Conservation (phyloP, 371 early-diverging fungal species). For the Mucor saturninus region DNA sequence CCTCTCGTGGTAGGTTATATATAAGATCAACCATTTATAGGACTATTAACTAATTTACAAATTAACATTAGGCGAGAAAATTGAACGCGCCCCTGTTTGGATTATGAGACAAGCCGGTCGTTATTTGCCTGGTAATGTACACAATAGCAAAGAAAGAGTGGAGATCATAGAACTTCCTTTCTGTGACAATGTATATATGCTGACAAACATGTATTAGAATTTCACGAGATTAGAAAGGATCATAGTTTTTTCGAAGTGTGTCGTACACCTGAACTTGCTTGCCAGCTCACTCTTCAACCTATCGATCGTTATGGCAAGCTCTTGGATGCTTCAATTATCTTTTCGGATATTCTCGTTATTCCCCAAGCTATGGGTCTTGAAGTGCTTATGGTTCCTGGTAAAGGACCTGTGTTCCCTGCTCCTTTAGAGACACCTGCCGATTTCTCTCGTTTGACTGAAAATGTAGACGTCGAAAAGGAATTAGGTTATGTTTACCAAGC, state of each 20-base stretch:
- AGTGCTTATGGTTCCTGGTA: constrained; percentile 91
- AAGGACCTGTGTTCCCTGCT: constrained; percentile 91
- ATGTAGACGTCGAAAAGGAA: constrained; percentile 75
- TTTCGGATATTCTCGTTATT: constrained; percentile 96
- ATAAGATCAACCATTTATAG: not conserved
- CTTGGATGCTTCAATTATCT: constrained; percentile 97
- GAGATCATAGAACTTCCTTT: not conserved
- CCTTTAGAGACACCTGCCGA: constrained; percentile 81
- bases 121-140: constrained; percentile 85
- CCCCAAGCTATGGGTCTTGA: constrained; percentile 96
- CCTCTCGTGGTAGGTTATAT: constrained; percentile 68
- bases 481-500: constrained; percentile 95
- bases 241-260: constrained; percentile 96
- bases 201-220: constrained; percentile 62
- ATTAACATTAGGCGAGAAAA: constrained; percentile 64
- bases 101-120: constrained; percentile 99
- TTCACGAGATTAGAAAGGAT: constrained; percentile 80
- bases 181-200: not conserved
- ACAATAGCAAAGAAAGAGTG: too few relatives aligned
- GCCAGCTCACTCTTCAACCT: constrained; percentile 94
- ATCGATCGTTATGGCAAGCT: constrained; percentile 89
- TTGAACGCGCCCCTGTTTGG: constrained; percentile 95
- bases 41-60: not conserved
- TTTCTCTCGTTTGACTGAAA: constrained; percentile 63
- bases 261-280: constrained; percentile 92